Conservation (phyloP, 2,329 filamentous ascomycete species). For the Alternaria hordeiaustralica region DNA sequence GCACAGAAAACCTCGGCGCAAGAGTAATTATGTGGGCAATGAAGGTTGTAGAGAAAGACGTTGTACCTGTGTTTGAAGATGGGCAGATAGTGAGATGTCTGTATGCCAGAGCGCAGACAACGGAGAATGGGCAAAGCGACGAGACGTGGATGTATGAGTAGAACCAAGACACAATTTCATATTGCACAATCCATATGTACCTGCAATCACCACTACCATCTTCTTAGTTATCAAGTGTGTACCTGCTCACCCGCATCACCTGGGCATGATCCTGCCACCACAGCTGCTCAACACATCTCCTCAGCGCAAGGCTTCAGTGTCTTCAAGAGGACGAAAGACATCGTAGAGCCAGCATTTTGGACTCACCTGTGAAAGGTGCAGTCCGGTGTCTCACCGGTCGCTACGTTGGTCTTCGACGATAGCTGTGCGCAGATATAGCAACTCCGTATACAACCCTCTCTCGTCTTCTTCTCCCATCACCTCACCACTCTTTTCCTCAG, state of each 20-base stretch:
- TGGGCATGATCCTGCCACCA: not conserved
- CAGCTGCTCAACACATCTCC: not conserved
- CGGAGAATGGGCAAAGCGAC: not conserved
- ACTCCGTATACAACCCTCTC: too few species aligned
- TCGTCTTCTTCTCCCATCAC: accelerated
- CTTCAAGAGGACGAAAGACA: not conserved
- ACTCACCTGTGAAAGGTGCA: not conserved
- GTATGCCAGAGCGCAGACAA: conserved; percentile 6
- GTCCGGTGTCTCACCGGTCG: not conserved
- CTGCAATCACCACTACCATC: not conserved
- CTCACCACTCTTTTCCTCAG: too few species aligned
- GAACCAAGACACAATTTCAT: not conserved
- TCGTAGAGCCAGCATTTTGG: not conserved
- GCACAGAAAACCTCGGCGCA: conserved; percentile 23
- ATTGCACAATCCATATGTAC: accelerated
- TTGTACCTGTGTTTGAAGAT: conserved; percentile 14
- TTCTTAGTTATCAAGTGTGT: not conserved
- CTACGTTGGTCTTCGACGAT: too few species aligned
- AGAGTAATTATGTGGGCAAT: conserved; percentile 35
- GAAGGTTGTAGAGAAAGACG: conserved; percentile 25
- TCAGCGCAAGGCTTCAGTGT: not conserved
- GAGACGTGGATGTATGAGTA: conserved; percentile 21
- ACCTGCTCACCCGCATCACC: not conserved
- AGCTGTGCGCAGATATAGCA: too few species aligned
- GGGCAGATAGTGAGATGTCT: conserved; percentile 12